A percentile compares a stretch with the other conserved stretches of the same genome.
phyloP scores from a whole-genome alignment of 306 rosid species.

The Benincasa hispida region DNA sequence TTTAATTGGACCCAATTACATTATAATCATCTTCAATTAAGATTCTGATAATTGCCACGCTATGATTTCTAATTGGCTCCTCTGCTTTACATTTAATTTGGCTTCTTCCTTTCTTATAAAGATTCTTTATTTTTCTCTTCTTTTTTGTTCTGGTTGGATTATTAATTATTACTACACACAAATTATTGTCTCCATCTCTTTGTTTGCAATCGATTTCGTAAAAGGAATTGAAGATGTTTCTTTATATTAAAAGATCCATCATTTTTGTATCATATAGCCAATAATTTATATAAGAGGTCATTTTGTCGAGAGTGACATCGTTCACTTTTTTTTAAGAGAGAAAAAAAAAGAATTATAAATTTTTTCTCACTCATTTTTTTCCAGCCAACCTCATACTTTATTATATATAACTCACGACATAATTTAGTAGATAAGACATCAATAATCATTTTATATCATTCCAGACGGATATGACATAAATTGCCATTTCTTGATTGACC shows the following conservation, averaged over 20 bases:
- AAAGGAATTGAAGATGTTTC: background rate
- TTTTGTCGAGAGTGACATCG: no score
- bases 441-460: no score
- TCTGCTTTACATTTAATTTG: background rate
- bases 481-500: no score
- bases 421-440: no score
- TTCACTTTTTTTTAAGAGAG: no score
- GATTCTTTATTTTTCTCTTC: background rate
- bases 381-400: no score
- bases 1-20: background rate
- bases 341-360: background rate
- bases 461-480: no score
- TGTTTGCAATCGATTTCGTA: background rate
- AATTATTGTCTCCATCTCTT: background rate
- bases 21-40: background rate
- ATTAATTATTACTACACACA: background rate
- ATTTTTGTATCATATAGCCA: background rate
- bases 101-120: background rate
- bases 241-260: background rate
- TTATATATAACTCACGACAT: no score
- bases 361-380: background rate
- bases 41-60: background rate
- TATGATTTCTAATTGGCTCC: background rate
- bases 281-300: background rate
- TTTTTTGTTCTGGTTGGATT: background rate